Percentiles rank a stretch among this genome's conserved stretches.
Conservation (phyloP, 306 rosid species). For the Benincasa hispida region DNA sequence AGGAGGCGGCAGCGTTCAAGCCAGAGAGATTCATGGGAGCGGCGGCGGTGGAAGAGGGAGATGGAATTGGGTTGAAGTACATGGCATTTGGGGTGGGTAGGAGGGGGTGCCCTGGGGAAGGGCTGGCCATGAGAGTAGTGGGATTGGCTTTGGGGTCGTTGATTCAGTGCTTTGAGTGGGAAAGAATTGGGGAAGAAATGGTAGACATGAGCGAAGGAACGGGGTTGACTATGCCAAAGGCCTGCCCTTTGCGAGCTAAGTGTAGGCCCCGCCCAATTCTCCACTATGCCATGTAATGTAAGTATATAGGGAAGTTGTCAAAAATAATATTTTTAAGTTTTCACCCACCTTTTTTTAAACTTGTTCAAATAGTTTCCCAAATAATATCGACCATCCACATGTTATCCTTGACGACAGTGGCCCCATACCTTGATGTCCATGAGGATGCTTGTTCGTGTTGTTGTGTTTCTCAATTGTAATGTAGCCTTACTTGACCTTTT, state of each 20-base stretch:
- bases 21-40: background rate
- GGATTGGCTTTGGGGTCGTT: background rate
- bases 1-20: background rate
- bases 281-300: background rate
- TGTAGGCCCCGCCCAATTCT: background rate
- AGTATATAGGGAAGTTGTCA: too few species aligned
- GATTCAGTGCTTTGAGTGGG: background rate
- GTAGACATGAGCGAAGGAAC: background rate
- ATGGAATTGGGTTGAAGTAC: background rate
- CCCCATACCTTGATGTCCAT: too few species aligned
- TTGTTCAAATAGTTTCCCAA: too few species aligned
- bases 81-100: background rate
- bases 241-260: background rate
- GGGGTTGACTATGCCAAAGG: background rate
- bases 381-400: too few species aligned
- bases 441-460: too few species aligned
- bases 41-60: background rate
- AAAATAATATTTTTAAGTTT: too few species aligned
- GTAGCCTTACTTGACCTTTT: too few species aligned
- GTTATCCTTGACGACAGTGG: too few species aligned
- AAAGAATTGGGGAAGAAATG: background rate
- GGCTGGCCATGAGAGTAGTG: background rate
- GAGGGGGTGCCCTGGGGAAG: conserved; percentile 3
- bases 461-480: too few species aligned
- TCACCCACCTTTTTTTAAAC: too few species aligned